Evolutionary conservation across 2,329 filamentous ascomycete species (phyloP).

Genomic region (Diaporthe velutina): DNA sequence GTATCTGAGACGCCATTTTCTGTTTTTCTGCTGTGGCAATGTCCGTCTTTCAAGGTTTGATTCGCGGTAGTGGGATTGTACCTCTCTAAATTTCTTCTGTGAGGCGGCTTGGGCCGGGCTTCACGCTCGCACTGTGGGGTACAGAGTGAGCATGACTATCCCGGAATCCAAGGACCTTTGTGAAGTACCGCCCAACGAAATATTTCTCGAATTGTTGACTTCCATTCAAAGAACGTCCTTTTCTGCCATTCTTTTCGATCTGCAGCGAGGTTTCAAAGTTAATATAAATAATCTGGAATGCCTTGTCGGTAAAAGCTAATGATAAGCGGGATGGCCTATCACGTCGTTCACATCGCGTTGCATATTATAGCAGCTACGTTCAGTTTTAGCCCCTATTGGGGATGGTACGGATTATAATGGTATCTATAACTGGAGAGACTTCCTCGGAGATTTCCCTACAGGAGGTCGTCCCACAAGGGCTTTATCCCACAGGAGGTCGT

Average conservation of each 20-base stretch:
- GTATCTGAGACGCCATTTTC: constrained; percentile 54
- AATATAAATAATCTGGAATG: too few relatives aligned
- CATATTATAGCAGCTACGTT: too few relatives aligned
- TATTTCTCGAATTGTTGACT: background rate
- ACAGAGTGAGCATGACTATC: too few relatives aligned
- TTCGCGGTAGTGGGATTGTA: background rate
- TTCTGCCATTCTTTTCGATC: too few relatives aligned
- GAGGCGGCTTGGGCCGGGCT: background rate
- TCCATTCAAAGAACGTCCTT: background rate
- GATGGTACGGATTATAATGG: too few relatives aligned
- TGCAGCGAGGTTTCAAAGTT: too few relatives aligned
- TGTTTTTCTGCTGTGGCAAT: background rate
- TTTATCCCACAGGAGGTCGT: background rate
- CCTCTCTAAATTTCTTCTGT: constrained; percentile 26
- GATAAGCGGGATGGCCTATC: too few relatives aligned
- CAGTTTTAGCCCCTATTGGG: too few relatives aligned
- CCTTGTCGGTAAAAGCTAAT: too few relatives aligned
- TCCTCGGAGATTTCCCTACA: background rate
- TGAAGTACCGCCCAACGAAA: background rate
- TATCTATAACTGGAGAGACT: too few relatives aligned
- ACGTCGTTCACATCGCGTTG: too few relatives aligned
- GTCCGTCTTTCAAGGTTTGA: background rate
- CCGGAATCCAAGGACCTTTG: too few relatives aligned
- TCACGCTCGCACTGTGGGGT: constrained; percentile 25
- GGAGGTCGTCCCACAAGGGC: background rate